A percentile compares a stretch with the other conserved stretches of the same genome.
phyloP scores from a whole-genome alignment of 768 basidiomycete species.

The Suillus americanus region DNA sequence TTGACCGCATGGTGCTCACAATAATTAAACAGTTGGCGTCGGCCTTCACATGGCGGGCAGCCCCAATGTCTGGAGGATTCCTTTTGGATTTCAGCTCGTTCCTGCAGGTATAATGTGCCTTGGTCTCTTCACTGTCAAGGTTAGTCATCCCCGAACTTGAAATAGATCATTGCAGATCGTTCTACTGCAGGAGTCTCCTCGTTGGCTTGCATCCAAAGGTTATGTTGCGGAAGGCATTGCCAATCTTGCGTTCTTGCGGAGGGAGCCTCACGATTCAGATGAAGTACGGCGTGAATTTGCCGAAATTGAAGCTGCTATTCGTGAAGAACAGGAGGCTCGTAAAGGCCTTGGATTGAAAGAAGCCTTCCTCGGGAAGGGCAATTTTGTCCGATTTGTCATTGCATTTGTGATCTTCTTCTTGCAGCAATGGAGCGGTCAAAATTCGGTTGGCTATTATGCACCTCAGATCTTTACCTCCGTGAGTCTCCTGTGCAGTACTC shows the following conservation, averaged over 20 bases:
- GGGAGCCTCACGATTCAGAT: slow-evolving; percentile 39
- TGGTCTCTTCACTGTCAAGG: slow-evolving; percentile 67
- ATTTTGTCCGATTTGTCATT: slow-evolving; percentile 81
- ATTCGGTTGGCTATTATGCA: slow-evolving; percentile 77
- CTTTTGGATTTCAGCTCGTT: slow-evolving; percentile 74
- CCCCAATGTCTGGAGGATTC: slow-evolving; percentile 63
- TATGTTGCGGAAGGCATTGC: slow-evolving; percentile 49
- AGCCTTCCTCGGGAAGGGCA: slow-evolving; percentile 81
- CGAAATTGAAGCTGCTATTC: slow-evolving; percentile 80
- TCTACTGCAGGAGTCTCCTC: slow-evolving; percentile 63
- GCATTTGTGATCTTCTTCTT: slow-evolving; percentile 77
- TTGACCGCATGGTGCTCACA: slow-evolving; percentile 1
- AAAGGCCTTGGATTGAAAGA: slow-evolving; percentile 64
- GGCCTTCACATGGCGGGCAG: slow-evolving; percentile 49
- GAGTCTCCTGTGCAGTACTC: slow-evolving; percentile 17
- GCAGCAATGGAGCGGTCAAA: slow-evolving; percentile 86
- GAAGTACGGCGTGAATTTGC: slow-evolving; percentile 60
- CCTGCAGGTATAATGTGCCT: slow-evolving; percentile 70
- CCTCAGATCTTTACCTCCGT: slow-evolving; percentile 73
- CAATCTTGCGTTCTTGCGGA: slow-evolving; percentile 68
- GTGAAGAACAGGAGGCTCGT: slow-evolving; percentile 68
- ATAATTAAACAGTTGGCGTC: slow-evolving; percentile 51
- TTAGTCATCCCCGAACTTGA: slow-evolving; percentile 10
- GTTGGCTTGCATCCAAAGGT: slow-evolving; percentile 71
- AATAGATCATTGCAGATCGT: slow-evolving; percentile 11